phyloP scores from a whole-genome alignment of 2,329 filamentous ascomycete species.

The Monosporascus ibericus region DNA sequence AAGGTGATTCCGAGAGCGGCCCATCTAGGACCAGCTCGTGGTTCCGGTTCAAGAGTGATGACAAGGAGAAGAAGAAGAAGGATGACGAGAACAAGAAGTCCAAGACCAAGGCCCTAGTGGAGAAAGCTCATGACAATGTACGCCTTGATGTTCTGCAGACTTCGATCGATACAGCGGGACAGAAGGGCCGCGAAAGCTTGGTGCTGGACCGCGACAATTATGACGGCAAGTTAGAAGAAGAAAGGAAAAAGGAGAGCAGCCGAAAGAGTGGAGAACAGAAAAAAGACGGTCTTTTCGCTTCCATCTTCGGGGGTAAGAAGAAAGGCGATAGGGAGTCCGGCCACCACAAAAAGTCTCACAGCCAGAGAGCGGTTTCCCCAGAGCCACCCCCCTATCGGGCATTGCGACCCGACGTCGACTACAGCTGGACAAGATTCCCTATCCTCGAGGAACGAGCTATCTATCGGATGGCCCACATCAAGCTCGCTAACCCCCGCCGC shows the following conservation, averaged over 20 bases:
- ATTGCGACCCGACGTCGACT: constrained; percentile 83
- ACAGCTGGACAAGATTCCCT: constrained; percentile 91
- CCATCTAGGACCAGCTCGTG: constrained; percentile 65
- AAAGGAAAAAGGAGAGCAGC: constrained; percentile 72
- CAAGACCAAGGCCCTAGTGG: constrained; percentile 54
- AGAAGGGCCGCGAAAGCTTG: constrained; percentile 72
- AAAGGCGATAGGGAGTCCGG: constrained; percentile 70
- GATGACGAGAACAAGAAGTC: constrained; percentile 48
- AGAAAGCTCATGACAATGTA: constrained; percentile 68
- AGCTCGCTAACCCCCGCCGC: constrained; percentile 92
- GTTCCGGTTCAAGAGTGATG: constrained; percentile 79
- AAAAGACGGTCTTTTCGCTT: constrained; percentile 89
- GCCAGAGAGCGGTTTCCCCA: constrained; percentile 69
- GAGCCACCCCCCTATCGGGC: constrained; percentile 67
- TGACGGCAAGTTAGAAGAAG: constrained; percentile 68
- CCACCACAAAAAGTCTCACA: constrained; percentile 65
- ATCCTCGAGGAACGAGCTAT: constrained; percentile 95
- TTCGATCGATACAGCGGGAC: constrained; percentile 66
- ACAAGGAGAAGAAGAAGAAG: constrained; percentile 65
- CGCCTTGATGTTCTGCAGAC: constrained; percentile 81
- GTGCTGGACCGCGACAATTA: constrained; percentile 72
- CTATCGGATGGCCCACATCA: constrained; percentile 98
- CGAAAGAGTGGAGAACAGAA: constrained; percentile 71
- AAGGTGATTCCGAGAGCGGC: constrained; percentile 53
- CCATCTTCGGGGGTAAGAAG: constrained; percentile 89